Percentiles rank a stretch among this genome's conserved stretches.
Conservation (phyloP, 2,329 filamentous ascomycete species). For the Xylaria polymorpha region DNA sequence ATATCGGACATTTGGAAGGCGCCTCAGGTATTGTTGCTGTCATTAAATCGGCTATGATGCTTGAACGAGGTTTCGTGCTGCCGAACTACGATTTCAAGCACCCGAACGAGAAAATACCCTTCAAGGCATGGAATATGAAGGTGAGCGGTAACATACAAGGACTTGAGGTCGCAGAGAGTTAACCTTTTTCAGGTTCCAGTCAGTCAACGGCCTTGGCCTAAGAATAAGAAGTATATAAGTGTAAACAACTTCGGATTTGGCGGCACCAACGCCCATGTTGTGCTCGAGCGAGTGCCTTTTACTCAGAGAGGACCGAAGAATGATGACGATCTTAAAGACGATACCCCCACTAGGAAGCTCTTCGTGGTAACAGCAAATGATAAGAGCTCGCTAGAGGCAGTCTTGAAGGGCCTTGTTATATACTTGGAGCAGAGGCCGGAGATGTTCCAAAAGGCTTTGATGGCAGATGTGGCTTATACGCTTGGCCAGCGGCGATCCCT, state of each 20-base stretch:
- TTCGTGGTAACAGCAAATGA: slow-evolving; percentile 59
- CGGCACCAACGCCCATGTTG: slow-evolving; percentile 49
- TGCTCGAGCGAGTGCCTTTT: slow-evolving; percentile 52
- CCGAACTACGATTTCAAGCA: slow-evolving; percentile 63
- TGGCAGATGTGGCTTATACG: slow-evolving; percentile 61
- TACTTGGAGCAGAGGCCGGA: slow-evolving; percentile 58
- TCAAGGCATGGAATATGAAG: slow-evolving; percentile 62
- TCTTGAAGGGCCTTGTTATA: slow-evolving; percentile 55
- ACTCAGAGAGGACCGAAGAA: slow-evolving; percentile 48
- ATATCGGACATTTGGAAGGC: slow-evolving; percentile 64
- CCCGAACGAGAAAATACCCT: slow-evolving; percentile 61
- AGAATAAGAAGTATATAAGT: slow-evolving; percentile 61
- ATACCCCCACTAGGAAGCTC: slow-evolving; percentile 51
- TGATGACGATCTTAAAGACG: slow-evolving; percentile 51
- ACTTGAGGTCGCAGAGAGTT: neutral
- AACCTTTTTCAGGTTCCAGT: slow-evolving; percentile 53
- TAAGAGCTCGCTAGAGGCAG: slow-evolving; percentile 52
- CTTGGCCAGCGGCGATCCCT: slow-evolving; percentile 59
- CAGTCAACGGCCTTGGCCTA: slow-evolving; percentile 59
- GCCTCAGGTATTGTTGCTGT: slow-evolving; percentile 63
- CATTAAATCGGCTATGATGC: slow-evolving; percentile 64
- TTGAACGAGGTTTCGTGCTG: slow-evolving; percentile 62
- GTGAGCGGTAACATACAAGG: slow-evolving; percentile 30
- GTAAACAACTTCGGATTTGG: slow-evolving; percentile 51
- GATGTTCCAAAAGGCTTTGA: slow-evolving; percentile 58